Evolutionary conservation across 495 filamentous ascomycete genomes (phyloP).

Genomic region (Aspergillus diversus): DNA sequence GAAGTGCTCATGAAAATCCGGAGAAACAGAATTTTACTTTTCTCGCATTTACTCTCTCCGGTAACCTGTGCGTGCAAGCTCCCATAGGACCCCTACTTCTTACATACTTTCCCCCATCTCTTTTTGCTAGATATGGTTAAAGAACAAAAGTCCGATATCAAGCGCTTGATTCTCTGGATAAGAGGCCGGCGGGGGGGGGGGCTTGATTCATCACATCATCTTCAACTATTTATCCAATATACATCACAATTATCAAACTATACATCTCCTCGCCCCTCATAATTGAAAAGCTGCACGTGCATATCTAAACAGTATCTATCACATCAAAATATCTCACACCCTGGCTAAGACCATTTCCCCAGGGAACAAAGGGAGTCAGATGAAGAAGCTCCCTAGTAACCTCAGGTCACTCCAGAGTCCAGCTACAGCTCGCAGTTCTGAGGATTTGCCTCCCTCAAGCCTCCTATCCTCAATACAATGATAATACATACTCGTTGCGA

Average conservation of each 20-base stretch:
- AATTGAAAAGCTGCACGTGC: conserved; percentile 7
- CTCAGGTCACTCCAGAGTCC: neutral
- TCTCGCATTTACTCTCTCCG: no score
- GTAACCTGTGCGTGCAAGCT: no score
- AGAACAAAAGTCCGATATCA: no score
- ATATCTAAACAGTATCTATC: neutral
- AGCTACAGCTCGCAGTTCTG: neutral
- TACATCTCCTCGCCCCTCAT: neutral
- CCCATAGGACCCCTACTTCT: neutral
- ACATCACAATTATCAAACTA: conserved; percentile 12
- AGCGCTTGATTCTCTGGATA: no score
- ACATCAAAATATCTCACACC: conserved; percentile 3
- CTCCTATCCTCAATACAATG: neutral
- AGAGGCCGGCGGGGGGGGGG: neutral
- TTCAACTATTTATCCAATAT: neutral
- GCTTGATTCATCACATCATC: neutral
- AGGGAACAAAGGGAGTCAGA: no score
- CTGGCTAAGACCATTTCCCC: neutral
- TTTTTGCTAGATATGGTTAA: neutral
- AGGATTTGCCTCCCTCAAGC: neutral
- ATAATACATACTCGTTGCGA: neutral
- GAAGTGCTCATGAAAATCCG: neutral
- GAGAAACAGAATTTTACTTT: neutral
- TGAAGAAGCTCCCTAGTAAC: no score
- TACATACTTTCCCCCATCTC: neutral